Base-by-base conservation (phyloP, 1,139 yeast genomes). In the Meyerozyma smithsonii region DNA sequence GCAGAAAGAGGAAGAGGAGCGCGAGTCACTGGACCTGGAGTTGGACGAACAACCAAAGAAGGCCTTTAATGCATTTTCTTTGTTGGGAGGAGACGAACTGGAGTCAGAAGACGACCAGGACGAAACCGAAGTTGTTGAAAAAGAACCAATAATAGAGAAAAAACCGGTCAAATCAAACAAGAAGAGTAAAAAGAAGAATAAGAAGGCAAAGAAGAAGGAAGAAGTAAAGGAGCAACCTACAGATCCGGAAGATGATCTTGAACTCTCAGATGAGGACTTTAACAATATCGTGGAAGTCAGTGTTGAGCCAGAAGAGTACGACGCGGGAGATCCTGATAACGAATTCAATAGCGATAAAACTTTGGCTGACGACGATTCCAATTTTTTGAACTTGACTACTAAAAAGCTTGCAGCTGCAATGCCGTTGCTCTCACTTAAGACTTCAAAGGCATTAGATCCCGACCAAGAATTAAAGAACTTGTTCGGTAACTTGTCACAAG, bases 381-480 rank as follows among this genome's bases (percentile, higher is more conserved):
- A 69, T 44, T 73, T 69, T 50, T 58, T 72, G 46, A 55, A 66
- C 51, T 68, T 78, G 58, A 67, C 84, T 19, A 50, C 69, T 14
- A 51, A 60, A 24, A 62, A 74, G 52, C 63, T 73, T 41, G 62
- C 54, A 40, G 55, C 55, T 39, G 63, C 70, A 23, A 45, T 68
- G 30, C 61, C 64, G 5, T 58, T 75, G 32, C 61, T 81, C 25
- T 66, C 71, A 10, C 57, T 81, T 6, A 56, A 54, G 2, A 68
- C 77, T 35, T 58, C 72, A 4, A 76, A 74, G 42, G 77, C 81
- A 45, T 66, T 88, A 36, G 95, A 88, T 55, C 86, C 95, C 3
- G 95, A 87, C 51, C 76, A 77, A 36, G 97, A 88, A 54, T 81
- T 85, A 55, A 75, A 78, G 40, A 69, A 73, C 43, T 62, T 88